Percentiles rank a stretch among this genome's conserved stretches.
These are phyloP conservation scores for Salvia sclarea DNA, from an alignment of 305 asterid genomes.

Conservation along the genomic window DNA sequence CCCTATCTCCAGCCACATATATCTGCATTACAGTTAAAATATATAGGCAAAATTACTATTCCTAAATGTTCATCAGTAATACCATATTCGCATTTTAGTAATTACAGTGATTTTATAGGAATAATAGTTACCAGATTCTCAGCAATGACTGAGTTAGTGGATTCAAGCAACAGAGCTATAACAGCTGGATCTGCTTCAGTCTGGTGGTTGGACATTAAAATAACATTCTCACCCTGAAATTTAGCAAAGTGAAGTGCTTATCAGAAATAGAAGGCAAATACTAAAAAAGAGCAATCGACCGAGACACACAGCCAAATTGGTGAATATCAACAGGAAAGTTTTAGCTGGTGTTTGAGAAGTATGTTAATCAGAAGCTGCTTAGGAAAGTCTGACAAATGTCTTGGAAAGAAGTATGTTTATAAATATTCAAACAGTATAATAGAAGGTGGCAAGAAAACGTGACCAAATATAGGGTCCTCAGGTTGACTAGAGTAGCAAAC, in stretches of 20 bases:
- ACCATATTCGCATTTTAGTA: not conserved
- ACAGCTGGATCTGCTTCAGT: slow-evolving; percentile 98
- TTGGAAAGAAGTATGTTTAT: not conserved
- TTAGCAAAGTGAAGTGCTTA: slow-evolving; percentile 21
- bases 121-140: slow-evolving; percentile 58
- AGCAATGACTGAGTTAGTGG: slow-evolving; percentile 64
- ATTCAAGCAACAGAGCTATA: slow-evolving; percentile 78
- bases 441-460: slow-evolving; percentile 9
- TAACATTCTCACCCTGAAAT: slow-evolving; percentile 85
- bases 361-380: slow-evolving; percentile 11
- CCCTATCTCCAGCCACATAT: slow-evolving; percentile 95
- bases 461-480: slow-evolving; percentile 4
- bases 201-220: slow-evolving; percentile 95
- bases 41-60: slow-evolving; percentile 31
- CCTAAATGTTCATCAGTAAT: slow-evolving; percentile 3
- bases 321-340: slow-evolving; percentile 4
- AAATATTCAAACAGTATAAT: slow-evolving; percentile 1
- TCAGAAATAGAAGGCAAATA: slow-evolving; percentile 31
- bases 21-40: slow-evolving; percentile 56
- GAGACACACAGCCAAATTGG: slow-evolving; percentile 30
- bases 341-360: not conserved
- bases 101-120: not conserved
- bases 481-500: slow-evolving; percentile 16
- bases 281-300: slow-evolving; percentile 17
- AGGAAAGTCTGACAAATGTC: not conserved